Evolutionary conservation across 306 rosid species (phyloP), one percentile per base, ranked within the genome.

Genomic region (Mimosa pudica): DNA sequence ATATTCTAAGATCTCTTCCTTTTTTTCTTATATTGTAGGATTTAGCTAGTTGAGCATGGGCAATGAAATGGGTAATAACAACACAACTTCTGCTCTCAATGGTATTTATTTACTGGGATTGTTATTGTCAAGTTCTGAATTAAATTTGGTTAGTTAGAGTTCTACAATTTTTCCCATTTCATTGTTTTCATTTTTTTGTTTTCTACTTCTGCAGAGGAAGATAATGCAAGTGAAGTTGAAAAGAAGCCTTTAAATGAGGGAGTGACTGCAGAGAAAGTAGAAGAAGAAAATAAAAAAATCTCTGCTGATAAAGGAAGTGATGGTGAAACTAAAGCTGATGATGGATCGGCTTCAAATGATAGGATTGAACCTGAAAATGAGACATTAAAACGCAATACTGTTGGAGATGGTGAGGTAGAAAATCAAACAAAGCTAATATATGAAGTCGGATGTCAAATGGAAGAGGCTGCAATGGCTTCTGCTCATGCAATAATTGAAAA

Each of bases 11-110:
- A 8, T 84, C 42, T 85, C 46, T 71, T 35, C 75, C 49, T 80
- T 36, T 76, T 63, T 77, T 79, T 83, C 70, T 87, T 89, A 74
- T 72, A 51, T 87, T 87, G 74, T 87, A 89, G 97, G 94, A 80
- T 71, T 86, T 86, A 80, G 75, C 55, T 52, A 80, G 51, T 70
- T 89, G 91, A 90, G 85, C 76, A 92, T 94, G 93, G 93, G 92
- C 70, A 92, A 89, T 70, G 95, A 94, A 87, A 94, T 92, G 98
- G 97, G 97, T 7, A 94, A 91, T 82, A 89, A 80, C 71, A 91
- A 82, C 81, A 77, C 92, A 38, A 79, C 92, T 45, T 78, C 97
- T 60, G 84, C 82, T 79, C 68, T 86, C 77, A 94, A 82, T 91
- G 97, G 98, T 92, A 86, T 35, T 74, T 57, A 55, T 58, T 58